Conservation (phyloP, 1,139 yeast species). For the Geotrichum cucujoidarum region DNA sequence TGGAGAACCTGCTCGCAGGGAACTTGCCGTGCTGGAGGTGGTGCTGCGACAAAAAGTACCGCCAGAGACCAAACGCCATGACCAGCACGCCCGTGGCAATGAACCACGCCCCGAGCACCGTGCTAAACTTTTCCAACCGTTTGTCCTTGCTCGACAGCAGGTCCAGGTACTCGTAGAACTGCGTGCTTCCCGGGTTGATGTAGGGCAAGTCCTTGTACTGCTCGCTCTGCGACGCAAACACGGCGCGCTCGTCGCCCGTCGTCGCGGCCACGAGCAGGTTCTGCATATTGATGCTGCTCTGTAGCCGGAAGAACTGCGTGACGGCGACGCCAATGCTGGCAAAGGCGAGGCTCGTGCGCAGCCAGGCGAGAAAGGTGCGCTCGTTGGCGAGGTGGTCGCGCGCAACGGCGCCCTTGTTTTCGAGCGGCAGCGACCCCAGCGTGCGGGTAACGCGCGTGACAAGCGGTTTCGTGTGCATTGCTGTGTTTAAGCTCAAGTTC, state of each 20-base stretch:
- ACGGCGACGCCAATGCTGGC: slow-evolving; percentile 56
- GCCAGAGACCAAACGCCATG: slow-evolving; percentile 40
- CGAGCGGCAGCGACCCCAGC: slow-evolving; percentile 34
- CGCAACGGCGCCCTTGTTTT: slow-evolving; percentile 48
- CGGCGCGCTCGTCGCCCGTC: slow-evolving; percentile 13
- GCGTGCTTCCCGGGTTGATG: slow-evolving; percentile 13
- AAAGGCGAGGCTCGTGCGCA: slow-evolving; percentile 56
- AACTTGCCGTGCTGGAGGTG: slow-evolving; percentile 44
- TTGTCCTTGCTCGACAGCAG: slow-evolving; percentile 7
- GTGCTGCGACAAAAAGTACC: slow-evolving; percentile 46
- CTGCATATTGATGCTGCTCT: slow-evolving; percentile 5
- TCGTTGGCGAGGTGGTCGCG: slow-evolving; percentile 68
- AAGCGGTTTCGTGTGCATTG: no score
- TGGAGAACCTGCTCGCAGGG: slow-evolving; percentile 46
- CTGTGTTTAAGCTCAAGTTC: no score
- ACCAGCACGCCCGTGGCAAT: slow-evolving; percentile 41
- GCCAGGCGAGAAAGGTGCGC: slow-evolving; percentile 74
- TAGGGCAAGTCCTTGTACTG: background rate
- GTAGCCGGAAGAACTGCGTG: slow-evolving; percentile 47
- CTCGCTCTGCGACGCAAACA: slow-evolving; percentile 1
- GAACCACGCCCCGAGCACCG: slow-evolving; percentile 38
- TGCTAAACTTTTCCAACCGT: slow-evolving; percentile 22
- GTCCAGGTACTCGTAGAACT: background rate
- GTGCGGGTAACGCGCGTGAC: no score
- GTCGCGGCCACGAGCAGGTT: background rate